Evolutionary conservation across 257 asterid genomes (phyloP).

Genomic region (Solanum rostratum): DNA sequence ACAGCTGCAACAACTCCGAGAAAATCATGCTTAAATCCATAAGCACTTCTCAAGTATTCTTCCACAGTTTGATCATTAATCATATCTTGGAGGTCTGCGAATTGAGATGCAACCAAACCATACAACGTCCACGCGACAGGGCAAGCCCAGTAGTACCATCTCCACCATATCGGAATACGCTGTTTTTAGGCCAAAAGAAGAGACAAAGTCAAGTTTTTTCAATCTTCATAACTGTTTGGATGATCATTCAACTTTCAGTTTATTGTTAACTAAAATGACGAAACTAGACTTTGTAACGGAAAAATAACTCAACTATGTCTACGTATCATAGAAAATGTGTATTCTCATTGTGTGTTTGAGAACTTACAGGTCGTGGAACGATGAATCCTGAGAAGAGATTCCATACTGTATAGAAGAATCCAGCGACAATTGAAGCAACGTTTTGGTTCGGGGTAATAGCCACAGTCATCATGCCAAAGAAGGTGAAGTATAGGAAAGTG

Average conservation of each 20-base stretch:
- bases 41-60: conserved; percentile 28
- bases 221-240: not conserved
- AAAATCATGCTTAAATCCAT: conserved; percentile 42
- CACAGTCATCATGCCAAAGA: conserved; percentile 49
- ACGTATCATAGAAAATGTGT: not conserved
- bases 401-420: conserved; percentile 21
- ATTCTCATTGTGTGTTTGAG: not conserved
- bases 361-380: conserved; percentile 40
- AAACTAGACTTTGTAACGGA: not conserved
- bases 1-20: conserved; percentile 37
- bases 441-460: conserved; percentile 39
- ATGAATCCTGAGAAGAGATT: conserved; percentile 43
- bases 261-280: not conserved
- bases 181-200: not conserved
- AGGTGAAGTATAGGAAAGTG: conserved; percentile 33
- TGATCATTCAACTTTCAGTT: not conserved
- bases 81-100: conserved; percentile 17
- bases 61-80: conserved; percentile 17
- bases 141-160: conserved; percentile 41
- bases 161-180: conserved; percentile 52
- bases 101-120: conserved; percentile 34
- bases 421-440: conserved; percentile 20
- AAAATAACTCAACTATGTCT: not conserved
- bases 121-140: conserved; percentile 42
- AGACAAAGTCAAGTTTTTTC: not conserved